Base-by-base conservation (phyloP, 2,329 filamentous ascomycete species). In the Seiridium cupressi region DNA sequence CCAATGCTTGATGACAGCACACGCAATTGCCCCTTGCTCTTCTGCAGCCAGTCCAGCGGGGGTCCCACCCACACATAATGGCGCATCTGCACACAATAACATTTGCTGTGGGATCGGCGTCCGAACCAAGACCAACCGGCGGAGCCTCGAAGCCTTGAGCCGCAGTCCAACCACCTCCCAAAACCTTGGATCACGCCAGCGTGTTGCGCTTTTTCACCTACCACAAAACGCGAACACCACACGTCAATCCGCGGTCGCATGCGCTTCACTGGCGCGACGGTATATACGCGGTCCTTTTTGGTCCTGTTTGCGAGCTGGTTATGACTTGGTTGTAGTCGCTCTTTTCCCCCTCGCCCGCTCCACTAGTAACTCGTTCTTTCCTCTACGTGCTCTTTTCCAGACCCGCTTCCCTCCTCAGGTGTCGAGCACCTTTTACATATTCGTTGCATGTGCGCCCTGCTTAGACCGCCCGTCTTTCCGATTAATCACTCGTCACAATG, bases 241-340 rank as follows among this genome's bases (percentile, higher is more conserved):
- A 47, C 54, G 54, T 35, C 34, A 34, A 46, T 46, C 44, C 54
- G 32, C 54, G 40, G 54, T 55, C 54, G 54, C 54, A 57, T 48
- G 11, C n/a, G 31, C 54, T n/a, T 18, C 44, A 35, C 42, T n/a
- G 13, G 26, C 42, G 35, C 54, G 3, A 18, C 26, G 10, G 11
- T 44, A 47, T 44, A 57, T 47, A 34, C 42, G 54, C 31, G 54
- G 47, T 26, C 32, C 18, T 26, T 26, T 26, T 26, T 57, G 18
- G 18, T 26, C 32, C 42, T 11, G 9, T 47, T 36, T 46, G 40
- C 13, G 42, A 11, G 9, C 35, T 36, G 10, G 32, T 13, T 18
- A 32, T 44, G 42, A 34, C 40, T 32, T 36, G 13, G 13, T 10
- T 18, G 18, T 26, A 18, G 51, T 55, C 38, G 8, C 5, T 55